These are phyloP conservation scores for Fusarium nanum DNA, from an alignment of 2,329 filamentous ascomycete species.

Conservation along the genomic window DNA sequence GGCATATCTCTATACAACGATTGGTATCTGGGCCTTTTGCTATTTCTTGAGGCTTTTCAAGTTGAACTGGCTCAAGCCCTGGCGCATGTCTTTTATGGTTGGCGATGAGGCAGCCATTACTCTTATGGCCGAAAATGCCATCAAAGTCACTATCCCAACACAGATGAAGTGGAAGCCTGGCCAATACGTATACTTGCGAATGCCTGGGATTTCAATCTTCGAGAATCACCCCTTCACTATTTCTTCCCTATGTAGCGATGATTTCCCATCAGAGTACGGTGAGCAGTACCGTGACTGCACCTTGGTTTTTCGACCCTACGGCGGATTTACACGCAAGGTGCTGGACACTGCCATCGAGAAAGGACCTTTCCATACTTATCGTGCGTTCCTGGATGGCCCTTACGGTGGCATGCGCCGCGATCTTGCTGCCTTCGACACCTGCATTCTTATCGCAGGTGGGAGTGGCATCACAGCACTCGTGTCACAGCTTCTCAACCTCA, in stretches of 20 bases:
- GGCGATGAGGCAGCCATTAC: constrained; percentile 93
- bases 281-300: constrained; percentile 89
- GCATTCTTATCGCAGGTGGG: constrained; percentile 91
- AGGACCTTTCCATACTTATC: constrained; percentile 90
- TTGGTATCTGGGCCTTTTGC: constrained; percentile 81
- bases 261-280: constrained; percentile 92
- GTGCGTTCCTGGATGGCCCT: constrained; percentile 91
- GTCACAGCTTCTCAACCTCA: constrained; percentile 90
- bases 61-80: constrained; percentile 88
- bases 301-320: constrained; percentile 90
- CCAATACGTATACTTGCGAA: constrained; percentile 93
- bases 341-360: constrained; percentile 85
- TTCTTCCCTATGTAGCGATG: constrained; percentile 89
- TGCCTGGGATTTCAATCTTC: constrained; percentile 90
- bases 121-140: constrained; percentile 90
- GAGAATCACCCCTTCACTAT: constrained; percentile 98
- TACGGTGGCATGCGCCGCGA: constrained; percentile 95
- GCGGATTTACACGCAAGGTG: constrained; percentile 88
- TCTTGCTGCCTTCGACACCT: constrained; percentile 91
- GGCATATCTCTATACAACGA: constrained; percentile 85
- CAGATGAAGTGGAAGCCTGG: constrained; percentile 93
- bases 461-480: constrained; percentile 95
- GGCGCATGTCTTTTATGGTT: constrained; percentile 82
- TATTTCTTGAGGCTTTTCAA: constrained; percentile 82
- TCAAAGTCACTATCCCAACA: constrained; percentile 94